Conservation (phyloP, 2,329 filamentous ascomycete species). For the Penicillium corylophilum region DNA sequence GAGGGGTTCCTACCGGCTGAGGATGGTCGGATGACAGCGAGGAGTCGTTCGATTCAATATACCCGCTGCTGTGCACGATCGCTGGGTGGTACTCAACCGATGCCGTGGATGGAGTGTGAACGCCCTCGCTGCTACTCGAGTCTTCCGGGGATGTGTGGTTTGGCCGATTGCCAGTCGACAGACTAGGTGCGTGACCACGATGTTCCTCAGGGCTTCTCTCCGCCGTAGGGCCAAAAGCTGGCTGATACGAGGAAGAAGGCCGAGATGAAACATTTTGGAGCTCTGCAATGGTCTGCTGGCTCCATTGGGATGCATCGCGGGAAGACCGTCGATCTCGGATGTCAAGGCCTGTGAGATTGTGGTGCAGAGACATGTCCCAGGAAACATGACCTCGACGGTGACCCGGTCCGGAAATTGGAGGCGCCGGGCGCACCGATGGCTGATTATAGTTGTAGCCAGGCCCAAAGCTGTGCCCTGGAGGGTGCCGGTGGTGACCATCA, state of each 20-base stretch:
- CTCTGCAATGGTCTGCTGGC: constrained; percentile 46
- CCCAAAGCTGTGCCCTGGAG: constrained; percentile 31
- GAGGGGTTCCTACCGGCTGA: constrained; percentile 41
- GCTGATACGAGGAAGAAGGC: constrained; percentile 37
- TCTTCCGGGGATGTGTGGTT: constrained; percentile 48
- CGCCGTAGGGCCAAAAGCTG: constrained; percentile 24
- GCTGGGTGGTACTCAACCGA: constrained; percentile 50
- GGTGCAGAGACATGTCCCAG: constrained; percentile 49
- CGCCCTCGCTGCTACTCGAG: constrained; percentile 50
- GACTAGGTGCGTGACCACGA: constrained; percentile 30
- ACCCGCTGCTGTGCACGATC: constrained; percentile 50
- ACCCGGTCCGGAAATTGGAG: constrained; percentile 45
- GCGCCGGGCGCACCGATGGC: constrained; percentile 37
- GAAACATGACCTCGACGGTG: constrained; percentile 49
- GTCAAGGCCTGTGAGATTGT: constrained; percentile 45
- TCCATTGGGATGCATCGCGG: constrained; percentile 43
- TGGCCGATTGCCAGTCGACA: constrained; percentile 29
- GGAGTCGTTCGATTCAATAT: constrained; percentile 45
- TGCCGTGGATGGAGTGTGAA: constrained; percentile 48
- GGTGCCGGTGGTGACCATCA: constrained; percentile 51
- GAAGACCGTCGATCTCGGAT: constrained; percentile 38
- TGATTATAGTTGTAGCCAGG: constrained; percentile 37
- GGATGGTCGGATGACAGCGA: constrained; percentile 36
- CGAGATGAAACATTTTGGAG: constrained; percentile 40
- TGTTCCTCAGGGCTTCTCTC: constrained; percentile 27